Evolutionary conservation across 345 rosid genomes (phyloP).

Genomic region (Schrenkiella parvula): DNA sequence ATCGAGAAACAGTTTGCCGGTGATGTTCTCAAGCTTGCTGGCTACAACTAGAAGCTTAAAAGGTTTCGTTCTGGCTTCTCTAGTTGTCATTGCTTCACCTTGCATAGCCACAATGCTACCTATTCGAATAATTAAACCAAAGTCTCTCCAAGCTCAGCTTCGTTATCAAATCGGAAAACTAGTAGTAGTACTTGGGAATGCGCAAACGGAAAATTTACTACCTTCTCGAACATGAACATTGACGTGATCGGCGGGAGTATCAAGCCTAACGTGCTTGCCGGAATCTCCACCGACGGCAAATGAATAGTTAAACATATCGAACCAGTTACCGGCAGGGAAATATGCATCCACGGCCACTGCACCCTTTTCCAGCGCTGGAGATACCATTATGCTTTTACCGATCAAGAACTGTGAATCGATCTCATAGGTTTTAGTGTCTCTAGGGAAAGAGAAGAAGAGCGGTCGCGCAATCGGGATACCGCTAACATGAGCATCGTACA

Average conservation of each 20-base stretch:
- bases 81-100: slow-evolving; percentile 60
- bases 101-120: slow-evolving; percentile 62
- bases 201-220: background rate
- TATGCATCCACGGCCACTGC: slow-evolving; percentile 44
- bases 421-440: slow-evolving; percentile 47
- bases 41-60: slow-evolving; percentile 50
- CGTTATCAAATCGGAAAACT: background rate
- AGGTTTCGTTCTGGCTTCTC: slow-evolving; percentile 47
- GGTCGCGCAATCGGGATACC: slow-evolving; percentile 77
- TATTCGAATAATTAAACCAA: slow-evolving; percentile 4
- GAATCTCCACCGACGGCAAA: slow-evolving; percentile 31
- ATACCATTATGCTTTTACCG: slow-evolving; percentile 57
- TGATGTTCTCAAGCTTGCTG: slow-evolving; percentile 36
- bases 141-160: background rate
- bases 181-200: background rate
- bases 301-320: slow-evolving; percentile 57
- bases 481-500: slow-evolving; percentile 52
- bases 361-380: slow-evolving; percentile 47
- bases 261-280: slow-evolving; percentile 40
- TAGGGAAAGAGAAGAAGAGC: slow-evolving; percentile 67
- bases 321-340: slow-evolving; percentile 72
- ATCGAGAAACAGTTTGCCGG: slow-evolving; percentile 57
- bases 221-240: slow-evolving; percentile 65
- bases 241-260: slow-evolving; percentile 51
- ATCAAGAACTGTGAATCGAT: slow-evolving; percentile 53